phyloP scores from a whole-genome alignment of 2,329 filamentous ascomycete genomes.

The Fusarium tricinctum region DNA sequence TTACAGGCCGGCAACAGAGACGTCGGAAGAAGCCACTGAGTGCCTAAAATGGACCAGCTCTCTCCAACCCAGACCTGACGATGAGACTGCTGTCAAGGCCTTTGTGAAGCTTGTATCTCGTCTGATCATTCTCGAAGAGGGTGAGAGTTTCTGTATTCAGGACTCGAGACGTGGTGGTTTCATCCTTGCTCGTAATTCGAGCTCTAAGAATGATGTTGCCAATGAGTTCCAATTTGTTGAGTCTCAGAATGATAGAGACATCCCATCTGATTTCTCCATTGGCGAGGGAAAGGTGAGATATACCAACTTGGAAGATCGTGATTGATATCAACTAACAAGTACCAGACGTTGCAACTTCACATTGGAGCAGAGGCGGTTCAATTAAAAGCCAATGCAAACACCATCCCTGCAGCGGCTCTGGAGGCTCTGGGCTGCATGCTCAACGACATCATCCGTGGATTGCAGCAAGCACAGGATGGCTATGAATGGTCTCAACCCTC shows the following conservation, averaged over 20 bases:
- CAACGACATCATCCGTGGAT: not conserved
- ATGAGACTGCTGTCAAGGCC: not conserved
- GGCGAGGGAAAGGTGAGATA: conserved; percentile 16
- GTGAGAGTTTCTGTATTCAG: conserved; percentile 15
- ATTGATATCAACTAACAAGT: not conserved
- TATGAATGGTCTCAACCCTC: conserved; percentile 14
- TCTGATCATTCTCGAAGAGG: conserved; percentile 11
- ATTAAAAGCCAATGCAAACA: not conserved
- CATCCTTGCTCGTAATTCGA: not conserved
- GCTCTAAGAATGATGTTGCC: rapidly evolving
- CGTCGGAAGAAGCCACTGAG: not conserved
- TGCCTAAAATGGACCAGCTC: conserved; percentile 11
- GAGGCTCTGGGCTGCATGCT: conserved; percentile 8
- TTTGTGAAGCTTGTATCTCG: conserved; percentile 17
- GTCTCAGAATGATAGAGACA: not conserved
- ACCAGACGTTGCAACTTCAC: not conserved
- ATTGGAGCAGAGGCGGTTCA: not conserved
- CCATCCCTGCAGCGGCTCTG: not conserved
- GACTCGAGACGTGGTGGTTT: conserved; percentile 1
- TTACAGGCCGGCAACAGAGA: not conserved
- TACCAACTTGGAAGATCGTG: rapidly evolving
- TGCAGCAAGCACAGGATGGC: not conserved
- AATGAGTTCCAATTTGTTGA: not conserved
- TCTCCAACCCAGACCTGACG: not conserved
- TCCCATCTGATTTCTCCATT: conserved; percentile 24